phyloP scores from a whole-genome alignment of 2,329 filamentous ascomycete species.

The Nigrospora sphaerica region DNA sequence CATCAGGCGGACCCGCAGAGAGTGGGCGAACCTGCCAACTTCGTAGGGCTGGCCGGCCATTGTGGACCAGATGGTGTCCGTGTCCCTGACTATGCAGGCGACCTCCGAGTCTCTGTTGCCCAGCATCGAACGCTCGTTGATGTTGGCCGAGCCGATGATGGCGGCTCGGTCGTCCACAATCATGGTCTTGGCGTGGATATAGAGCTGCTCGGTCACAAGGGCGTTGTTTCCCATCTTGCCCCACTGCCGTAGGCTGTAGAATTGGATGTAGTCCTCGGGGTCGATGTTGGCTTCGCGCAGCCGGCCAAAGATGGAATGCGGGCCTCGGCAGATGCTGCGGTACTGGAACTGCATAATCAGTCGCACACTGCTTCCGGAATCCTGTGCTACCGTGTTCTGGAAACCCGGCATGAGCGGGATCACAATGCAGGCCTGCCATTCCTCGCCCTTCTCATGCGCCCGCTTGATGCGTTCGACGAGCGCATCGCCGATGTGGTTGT shows the following conservation, averaged over 20 bases:
- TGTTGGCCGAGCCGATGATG: conserved; percentile 95
- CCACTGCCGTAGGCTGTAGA: conserved; percentile 90
- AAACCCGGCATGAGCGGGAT: conserved; percentile 98
- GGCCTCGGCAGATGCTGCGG: conserved; percentile 88
- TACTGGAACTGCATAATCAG: conserved; percentile 97
- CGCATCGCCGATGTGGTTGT: conserved; percentile 91
- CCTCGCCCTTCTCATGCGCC: conserved; percentile 74
- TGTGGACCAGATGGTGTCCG: conserved; percentile 82
- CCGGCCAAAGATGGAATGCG: conserved; percentile 84
- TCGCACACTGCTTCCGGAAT: conserved; percentile 89
- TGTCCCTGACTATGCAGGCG: conserved; percentile 84
- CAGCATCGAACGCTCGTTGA: conserved; percentile 95
- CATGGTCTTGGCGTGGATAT: conserved; percentile 97
- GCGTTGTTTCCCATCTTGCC: conserved; percentile 80
- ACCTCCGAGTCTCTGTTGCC: conserved; percentile 88
- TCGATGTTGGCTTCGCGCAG: conserved; percentile 75
- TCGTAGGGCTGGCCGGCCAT: conserved; percentile 89
- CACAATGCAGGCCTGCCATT: conserved; percentile 84
- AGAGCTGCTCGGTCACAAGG: conserved; percentile 90
- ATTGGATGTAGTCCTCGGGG: conserved; percentile 90
- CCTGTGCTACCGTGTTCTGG: conserved; percentile 90
- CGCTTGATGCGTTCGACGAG: conserved; percentile 86
- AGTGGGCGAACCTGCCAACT: conserved; percentile 88
- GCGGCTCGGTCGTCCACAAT: conserved; percentile 89
- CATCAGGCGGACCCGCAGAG: conserved; percentile 88